Conservation (phyloP, 495 filamentous ascomycete species). For the Monascus purpureus region DNA sequence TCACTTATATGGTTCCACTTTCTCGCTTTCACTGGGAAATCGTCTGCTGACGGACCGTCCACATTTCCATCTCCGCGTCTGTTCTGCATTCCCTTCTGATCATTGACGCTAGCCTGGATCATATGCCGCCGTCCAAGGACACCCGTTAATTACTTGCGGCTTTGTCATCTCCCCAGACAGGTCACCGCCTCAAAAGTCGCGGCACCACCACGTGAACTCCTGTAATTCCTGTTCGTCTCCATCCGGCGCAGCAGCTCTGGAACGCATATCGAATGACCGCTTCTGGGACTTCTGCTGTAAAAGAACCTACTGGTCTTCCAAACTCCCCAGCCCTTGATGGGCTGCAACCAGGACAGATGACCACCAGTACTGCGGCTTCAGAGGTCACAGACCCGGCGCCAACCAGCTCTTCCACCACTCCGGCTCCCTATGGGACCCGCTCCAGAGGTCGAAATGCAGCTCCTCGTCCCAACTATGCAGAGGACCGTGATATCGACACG, state of each 20-base stretch:
- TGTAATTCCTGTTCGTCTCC: constrained; percentile 12
- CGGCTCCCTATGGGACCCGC: constrained; percentile 84
- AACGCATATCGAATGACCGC: constrained; percentile 13
- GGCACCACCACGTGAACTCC: constrained; percentile 12
- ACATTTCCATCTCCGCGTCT: background rate
- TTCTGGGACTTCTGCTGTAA: constrained; percentile 11
- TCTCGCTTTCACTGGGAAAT: background rate
- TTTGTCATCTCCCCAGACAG: constrained; percentile 15
- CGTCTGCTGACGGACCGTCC: background rate
- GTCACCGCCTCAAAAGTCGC: constrained; percentile 13
- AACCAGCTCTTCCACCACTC: constrained; percentile 27
- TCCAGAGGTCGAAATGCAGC: constrained; percentile 77
- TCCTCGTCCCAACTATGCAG: constrained; percentile 85
- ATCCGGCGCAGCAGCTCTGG: constrained; percentile 5
- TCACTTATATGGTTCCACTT: background rate
- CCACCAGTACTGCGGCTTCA: constrained; percentile 31
- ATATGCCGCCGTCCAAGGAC: background rate
- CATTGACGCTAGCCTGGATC: background rate
- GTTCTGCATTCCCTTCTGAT: background rate
- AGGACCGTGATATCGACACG: constrained; percentile 85
- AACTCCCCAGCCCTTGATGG: constrained; percentile 19
- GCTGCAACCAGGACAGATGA: constrained; percentile 34
- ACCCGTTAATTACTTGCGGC: background rate
- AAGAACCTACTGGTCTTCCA: constrained; percentile 12
- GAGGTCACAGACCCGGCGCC: constrained; percentile 25